A percentile compares a stretch with the other conserved stretches of the same genome.
Evolutionary conservation across 1,284 basidiomycete genomes (phyloP).

Genomic region (Laetiporus sulphureus): DNA sequence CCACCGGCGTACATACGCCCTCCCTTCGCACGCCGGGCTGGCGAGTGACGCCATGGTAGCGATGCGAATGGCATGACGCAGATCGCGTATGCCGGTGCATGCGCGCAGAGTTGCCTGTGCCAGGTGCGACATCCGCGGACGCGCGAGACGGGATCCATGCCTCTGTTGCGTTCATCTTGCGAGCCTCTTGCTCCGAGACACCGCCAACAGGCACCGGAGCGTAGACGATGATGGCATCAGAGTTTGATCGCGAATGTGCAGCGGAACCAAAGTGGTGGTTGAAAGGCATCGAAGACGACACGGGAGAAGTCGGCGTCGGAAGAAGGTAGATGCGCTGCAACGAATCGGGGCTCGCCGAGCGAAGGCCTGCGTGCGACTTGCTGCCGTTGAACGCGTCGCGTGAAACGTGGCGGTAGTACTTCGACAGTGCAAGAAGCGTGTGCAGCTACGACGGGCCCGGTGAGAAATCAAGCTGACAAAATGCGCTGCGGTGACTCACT

Average conservation of each 20-base stretch:
- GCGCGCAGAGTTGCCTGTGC: constrained; percentile 11
- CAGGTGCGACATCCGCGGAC: constrained; percentile 3
- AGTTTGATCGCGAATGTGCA: constrained; percentile 9
- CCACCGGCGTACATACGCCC: constrained; percentile 1
- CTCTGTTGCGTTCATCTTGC: constrained; percentile 53
- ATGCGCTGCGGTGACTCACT: constrained; percentile 33
- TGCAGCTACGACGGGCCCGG: constrained; percentile 44
- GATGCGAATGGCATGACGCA: constrained; percentile 15
- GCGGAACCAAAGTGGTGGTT: constrained; percentile 6
- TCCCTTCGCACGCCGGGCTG: constrained; percentile 24
- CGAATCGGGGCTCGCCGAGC: constrained; percentile 23
- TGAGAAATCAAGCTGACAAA: constrained; percentile 1
- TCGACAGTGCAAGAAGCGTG: constrained; percentile 63
- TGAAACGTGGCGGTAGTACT: constrained; percentile 50
- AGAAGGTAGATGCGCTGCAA: constrained; percentile 53
- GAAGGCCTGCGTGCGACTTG: constrained; percentile 19
- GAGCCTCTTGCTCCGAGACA: constrained; percentile 42
- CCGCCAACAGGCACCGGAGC: constrained; percentile 56
- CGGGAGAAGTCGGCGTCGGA: constrained; percentile 28
- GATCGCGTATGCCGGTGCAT: constrained; percentile 16
- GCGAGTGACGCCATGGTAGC: constrained; percentile 18
- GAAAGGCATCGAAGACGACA: constrained; percentile 9
- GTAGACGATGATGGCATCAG: constrained; percentile 42
- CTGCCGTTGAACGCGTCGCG: constrained; percentile 25
- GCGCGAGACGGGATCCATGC: constrained; percentile 46